A percentile compares a stretch with the other conserved stretches of the same genome.
Evolutionary conservation across 2,329 filamentous ascomycete species (phyloP).

Genomic region (Rhynchosporium agropyri): DNA sequence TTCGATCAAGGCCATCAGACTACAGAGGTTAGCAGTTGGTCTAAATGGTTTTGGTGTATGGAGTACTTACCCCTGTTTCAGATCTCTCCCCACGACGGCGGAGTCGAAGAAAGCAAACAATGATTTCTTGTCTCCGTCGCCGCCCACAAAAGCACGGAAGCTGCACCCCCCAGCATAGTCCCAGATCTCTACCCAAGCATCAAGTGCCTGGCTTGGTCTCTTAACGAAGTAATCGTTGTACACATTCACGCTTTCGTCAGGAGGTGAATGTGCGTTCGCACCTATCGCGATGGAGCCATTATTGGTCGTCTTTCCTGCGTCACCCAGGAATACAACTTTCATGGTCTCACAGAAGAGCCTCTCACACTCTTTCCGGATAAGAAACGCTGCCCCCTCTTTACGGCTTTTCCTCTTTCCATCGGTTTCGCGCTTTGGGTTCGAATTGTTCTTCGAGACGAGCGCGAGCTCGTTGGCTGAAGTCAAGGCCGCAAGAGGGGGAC

Average conservation of each 20-base stretch:
- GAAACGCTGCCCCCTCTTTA: constrained; percentile 90
- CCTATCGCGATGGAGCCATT: constrained; percentile 85
- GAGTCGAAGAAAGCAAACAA: constrained; percentile 89
- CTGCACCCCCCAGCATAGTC: constrained; percentile 83
- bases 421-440: constrained; percentile 39
- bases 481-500: constrained; percentile 82
- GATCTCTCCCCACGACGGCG: constrained; percentile 69
- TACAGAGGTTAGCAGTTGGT: constrained; percentile 46
- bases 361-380: constrained; percentile 99
- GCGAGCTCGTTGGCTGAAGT: constrained; percentile 69
- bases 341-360: constrained; percentile 99
- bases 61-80: constrained; percentile 79
- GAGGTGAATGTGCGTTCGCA: constrained; percentile 60
- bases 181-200: constrained; percentile 44
- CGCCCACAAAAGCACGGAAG: constrained; percentile 83
- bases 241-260: constrained; percentile 37
- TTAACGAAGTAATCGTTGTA: constrained; percentile 37
- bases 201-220: constrained; percentile 32
- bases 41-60: constrained; percentile 13
- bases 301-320: constrained; percentile 75
- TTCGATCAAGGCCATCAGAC: constrained; percentile 88
- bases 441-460: constrained; percentile 57
- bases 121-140: constrained; percentile 69
- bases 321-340: constrained; percentile 92
- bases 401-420: constrained; percentile 47